These are phyloP conservation scores for Davidsoniella neocaledoniae DNA, from an alignment of 2,329 filamentous ascomycete species.

Conservation along the genomic window DNA sequence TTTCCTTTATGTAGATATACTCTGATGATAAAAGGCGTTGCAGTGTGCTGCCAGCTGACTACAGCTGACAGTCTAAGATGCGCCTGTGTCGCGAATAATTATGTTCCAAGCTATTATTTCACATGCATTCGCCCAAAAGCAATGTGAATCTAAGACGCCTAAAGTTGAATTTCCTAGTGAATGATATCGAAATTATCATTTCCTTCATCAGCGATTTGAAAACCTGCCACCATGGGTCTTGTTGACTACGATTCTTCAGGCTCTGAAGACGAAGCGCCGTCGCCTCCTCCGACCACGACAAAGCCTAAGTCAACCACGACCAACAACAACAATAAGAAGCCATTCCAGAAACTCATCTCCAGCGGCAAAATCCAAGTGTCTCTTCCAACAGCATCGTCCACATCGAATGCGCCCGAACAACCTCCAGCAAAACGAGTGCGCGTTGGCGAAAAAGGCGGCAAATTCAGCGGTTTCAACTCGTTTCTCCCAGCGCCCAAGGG, in stretches of 20 bases:
- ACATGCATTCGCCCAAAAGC: too few species aligned
- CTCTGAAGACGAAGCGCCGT: constrained; percentile 42
- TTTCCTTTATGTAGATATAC: too few species aligned
- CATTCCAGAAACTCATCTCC: constrained; percentile 68
- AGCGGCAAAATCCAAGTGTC: constrained; percentile 72
- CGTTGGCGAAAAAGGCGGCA: constrained; percentile 40
- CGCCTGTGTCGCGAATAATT: too few species aligned
- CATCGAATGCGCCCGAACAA: constrained; percentile 15
- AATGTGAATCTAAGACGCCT: too few species aligned
- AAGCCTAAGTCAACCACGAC: constrained; percentile 18
- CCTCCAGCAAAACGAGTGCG: constrained; percentile 58
- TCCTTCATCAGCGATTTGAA: neutral
- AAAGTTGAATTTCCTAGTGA: neutral
- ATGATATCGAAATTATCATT: neutral
- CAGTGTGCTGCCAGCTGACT: too few species aligned
- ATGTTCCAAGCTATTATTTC: too few species aligned
- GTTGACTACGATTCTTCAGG: constrained; percentile 68
- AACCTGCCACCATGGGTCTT: constrained; percentile 43
- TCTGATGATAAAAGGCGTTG: too few species aligned
- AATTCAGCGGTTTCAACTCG: constrained; percentile 70
- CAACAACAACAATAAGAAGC: constrained; percentile 28
- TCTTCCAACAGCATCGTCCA: constrained; percentile 39
- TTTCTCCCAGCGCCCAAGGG: constrained; percentile 74
- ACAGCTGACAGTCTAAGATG: too few species aligned
- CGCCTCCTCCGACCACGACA: constrained; percentile 17